These are phyloP conservation scores for Logfia minima DNA, from an alignment of 129 eudicot genomes.

Conservation along the genomic window DNA sequence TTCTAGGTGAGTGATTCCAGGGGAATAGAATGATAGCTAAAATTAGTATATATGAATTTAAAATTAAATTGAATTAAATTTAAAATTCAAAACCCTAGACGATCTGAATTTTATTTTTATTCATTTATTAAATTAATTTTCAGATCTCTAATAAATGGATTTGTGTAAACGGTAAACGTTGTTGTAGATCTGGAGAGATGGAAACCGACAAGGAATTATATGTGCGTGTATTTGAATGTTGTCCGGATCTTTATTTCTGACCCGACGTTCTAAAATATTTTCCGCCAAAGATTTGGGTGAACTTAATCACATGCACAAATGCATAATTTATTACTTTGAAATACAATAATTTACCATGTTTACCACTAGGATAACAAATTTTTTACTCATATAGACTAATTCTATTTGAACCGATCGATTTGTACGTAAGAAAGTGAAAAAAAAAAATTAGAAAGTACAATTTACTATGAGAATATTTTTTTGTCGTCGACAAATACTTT, in stretches of 20 bases:
- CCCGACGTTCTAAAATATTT: not conserved
- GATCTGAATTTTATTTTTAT: slow-evolving; percentile 21
- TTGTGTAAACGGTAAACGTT: not conserved
- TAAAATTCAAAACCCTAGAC: slow-evolving; percentile 26
- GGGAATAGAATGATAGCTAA: slow-evolving; percentile 10
- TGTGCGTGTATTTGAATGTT: slow-evolving; percentile 10
- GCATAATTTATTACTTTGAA: too few species aligned
- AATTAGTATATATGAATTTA: slow-evolving; percentile 17
- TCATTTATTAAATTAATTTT: not conserved
- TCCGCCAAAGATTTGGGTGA: too few species aligned
- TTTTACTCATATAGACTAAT: too few species aligned
- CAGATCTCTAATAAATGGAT: slow-evolving; percentile 10
- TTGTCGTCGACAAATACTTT: too few species aligned
- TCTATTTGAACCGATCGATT: too few species aligned
- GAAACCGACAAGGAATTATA: slow-evolving; percentile 14
- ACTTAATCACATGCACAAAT: too few species aligned
- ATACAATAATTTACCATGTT: too few species aligned
- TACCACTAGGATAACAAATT: too few species aligned
- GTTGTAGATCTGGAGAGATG: slow-evolving; percentile 16
- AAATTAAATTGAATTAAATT: slow-evolving; percentile 24
- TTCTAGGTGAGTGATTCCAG: slow-evolving; percentile 25
- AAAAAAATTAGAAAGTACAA: too few species aligned
- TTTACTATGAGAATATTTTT: too few species aligned
- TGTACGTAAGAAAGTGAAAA: too few species aligned
- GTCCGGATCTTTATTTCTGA: not conserved